Evolutionary conservation across 108 stramenopile species (phyloP).

Genomic region (Pinguiococcus pyrenoidosus): DNA sequence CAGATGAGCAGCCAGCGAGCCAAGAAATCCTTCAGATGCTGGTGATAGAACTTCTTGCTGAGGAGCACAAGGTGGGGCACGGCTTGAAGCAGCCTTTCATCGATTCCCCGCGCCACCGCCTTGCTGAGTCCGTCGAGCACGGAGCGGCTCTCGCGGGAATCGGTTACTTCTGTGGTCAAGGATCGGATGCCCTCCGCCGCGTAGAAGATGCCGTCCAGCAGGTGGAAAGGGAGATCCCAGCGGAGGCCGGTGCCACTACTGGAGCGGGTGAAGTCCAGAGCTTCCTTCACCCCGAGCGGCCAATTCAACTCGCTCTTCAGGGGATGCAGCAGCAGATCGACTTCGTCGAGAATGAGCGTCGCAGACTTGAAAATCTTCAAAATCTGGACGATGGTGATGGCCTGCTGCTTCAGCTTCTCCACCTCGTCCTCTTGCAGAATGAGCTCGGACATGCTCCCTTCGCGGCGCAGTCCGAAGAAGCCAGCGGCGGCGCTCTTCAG

Average conservation of each 20-base stretch:
- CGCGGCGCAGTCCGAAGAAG: neutral
- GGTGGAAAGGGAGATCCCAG: constrained; percentile 90
- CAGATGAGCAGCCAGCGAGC: constrained; percentile 93
- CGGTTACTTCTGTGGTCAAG: no score
- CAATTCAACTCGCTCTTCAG: constrained; percentile 98
- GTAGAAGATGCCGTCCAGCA: constrained; percentile 58
- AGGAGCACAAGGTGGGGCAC: constrained; percentile 72
- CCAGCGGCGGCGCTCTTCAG: neutral
- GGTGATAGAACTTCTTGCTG: constrained; percentile 67
- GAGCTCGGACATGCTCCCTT: no score
- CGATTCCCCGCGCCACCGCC: neutral
- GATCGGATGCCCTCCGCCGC: constrained; percentile 63
- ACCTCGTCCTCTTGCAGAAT: no score
- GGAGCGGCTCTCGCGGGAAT: no score
- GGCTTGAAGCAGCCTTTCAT: constrained; percentile 8
- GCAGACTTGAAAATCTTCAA: constrained; percentile 66
- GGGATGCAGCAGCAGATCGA: constrained; percentile 90
- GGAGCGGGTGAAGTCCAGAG: constrained; percentile 78
- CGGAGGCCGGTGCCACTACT: constrained; percentile 46
- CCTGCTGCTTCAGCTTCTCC: constrained; percentile 17
- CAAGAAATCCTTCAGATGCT: constrained; percentile 65
- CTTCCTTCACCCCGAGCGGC: constrained; percentile 88
- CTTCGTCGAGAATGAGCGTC: constrained; percentile 21
- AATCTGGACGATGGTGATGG: constrained; percentile 43
- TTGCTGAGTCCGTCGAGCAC: no score